Base-by-base conservation (phyloP, 257 asterid genomes). In the Fraxinus anomala region DNA sequence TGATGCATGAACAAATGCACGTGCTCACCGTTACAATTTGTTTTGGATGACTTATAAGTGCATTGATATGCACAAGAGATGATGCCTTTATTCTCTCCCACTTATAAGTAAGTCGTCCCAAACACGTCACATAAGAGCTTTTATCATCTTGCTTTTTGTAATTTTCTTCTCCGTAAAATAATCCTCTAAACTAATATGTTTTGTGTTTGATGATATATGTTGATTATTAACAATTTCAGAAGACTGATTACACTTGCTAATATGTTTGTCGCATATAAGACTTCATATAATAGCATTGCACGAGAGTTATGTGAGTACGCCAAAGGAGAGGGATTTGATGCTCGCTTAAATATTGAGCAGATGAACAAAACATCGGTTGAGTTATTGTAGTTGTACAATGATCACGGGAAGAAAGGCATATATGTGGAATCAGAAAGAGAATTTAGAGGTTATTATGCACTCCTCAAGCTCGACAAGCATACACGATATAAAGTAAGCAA, bases 251-350 rank as follows among this genome's bases (percentile, higher is more conserved):
- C 26, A 79, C 61, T 36, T 71, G 49, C 76, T 61, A 26, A 31
- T 80, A 33, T 77, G 40, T 71, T 85, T 78, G 88, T 81, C 70
- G 31, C 97, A 95, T 98, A 95, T 95, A 80, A 91, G 98, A 83
- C 97, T 95, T 88, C 99, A 93, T 88, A 88, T 95, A 84, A 87
- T 93, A 70, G 99, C 96, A 83, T 93, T 95, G 99, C 99, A 95
- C 26, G 28, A 26, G 28, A 26, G 88, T 79, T 95, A 82, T 95
- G 99, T 69, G 99, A 95, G 83, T 90, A 92, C 83, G 90, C 95
- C 71, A 95, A 83, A 84, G 99, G 99, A 82, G 99, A 93, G 92
- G 99, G 99, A 80, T 95, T 95, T 89, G 99, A 26, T 26, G 99
- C 99, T 42, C 99, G 93, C 82, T 96, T 95, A 68, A 95, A 93